A percentile compares a stretch with the other conserved stretches of the same genome.
phyloP scores from a whole-genome alignment of 164 flowering plant species.

The Chimonanthus salicifolius region DNA sequence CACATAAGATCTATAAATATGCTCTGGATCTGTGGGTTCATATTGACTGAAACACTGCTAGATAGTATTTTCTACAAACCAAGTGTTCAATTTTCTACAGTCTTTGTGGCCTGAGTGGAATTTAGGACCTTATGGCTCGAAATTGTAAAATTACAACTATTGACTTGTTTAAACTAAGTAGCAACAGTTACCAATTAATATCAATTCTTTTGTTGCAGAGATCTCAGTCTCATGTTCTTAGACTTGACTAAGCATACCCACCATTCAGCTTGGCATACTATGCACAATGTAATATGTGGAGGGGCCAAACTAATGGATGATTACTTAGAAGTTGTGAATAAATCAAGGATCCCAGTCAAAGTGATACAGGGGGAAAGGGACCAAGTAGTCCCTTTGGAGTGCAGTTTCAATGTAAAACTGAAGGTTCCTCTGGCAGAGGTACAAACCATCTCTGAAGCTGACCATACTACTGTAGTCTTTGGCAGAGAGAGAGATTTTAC shows the following conservation, averaged over 20 bases:
- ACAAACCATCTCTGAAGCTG: constrained; percentile 27
- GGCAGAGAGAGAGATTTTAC: constrained; percentile 45
- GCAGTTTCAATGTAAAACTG: constrained; percentile 45
- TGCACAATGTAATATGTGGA: constrained; percentile 89
- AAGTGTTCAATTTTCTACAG: too few species aligned
- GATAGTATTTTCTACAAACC: too few species aligned
- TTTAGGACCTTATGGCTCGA: too few species aligned
- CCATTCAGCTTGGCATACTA: constrained; percentile 87
- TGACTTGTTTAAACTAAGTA: background rate
- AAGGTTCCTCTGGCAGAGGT: constrained; percentile 43
- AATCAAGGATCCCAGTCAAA: constrained; percentile 22
- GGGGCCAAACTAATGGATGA: constrained; percentile 51
- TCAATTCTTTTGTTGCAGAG: constrained; percentile 27
- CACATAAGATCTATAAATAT: too few species aligned
- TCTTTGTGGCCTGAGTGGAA: too few species aligned
- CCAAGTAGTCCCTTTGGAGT: constrained; percentile 52
- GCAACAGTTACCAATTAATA: background rate
- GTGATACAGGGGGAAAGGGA: constrained; percentile 67
- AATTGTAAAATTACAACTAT: background rate
- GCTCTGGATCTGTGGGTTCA: too few species aligned
- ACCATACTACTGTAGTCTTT: constrained; percentile 43
- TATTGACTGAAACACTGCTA: too few species aligned
- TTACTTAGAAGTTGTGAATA: constrained; percentile 36
- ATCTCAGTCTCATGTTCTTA: constrained; percentile 29
- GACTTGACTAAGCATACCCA: constrained; percentile 74